Evolutionary conservation across 176 grass and related monocot genomes (phyloP), one percentile per base, ranked within the genome.

Genomic region (Rhynchospora breviuscula): DNA sequence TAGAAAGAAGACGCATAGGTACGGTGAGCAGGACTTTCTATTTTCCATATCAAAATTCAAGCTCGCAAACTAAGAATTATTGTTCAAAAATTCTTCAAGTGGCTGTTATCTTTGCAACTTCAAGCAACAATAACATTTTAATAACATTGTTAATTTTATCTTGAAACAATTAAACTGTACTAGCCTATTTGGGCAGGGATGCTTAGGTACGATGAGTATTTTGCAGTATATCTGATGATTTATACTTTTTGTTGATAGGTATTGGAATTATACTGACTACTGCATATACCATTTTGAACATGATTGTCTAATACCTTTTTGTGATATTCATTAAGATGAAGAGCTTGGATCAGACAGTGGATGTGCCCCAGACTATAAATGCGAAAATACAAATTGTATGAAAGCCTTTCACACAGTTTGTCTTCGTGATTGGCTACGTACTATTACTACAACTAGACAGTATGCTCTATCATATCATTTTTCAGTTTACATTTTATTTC

Each of bases 371-470:
- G 83, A 92, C 59, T 92, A 94, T 90, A 89, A 60, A 3, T 92
- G 94, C 6, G 85, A 94, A 60, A 97, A 92, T 64, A 5, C 83
- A 8, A 92, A 70, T 91, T 94, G 90, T 43, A 89, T 86, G 59
- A 88, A 87, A 84, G 83, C 88, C 57, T 97, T 97, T 83, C 94
- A 94, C 60, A 88, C 87, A 0, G 59, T 94, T 15, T 97, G 92
- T 84, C 81, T 97, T 22, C 85, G 85, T 35, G 94, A 97, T 58
- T 97, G 94, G 92, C 44, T 97, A 69, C 87, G 87, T 9, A 81
- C 89, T 23, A 97, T 97, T 57, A 97, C 94, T 21, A 94, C 90
- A 2, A 90, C 92, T 29, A 94, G 94, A 76, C 90, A 91, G 94
- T 97, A 94, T 18, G 94, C 83, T n/a, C 6, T 31, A 57, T 86